Base-by-base conservation (phyloP, 2,329 filamentous ascomycete genomes). In the Diaporthe sp. region DNA sequence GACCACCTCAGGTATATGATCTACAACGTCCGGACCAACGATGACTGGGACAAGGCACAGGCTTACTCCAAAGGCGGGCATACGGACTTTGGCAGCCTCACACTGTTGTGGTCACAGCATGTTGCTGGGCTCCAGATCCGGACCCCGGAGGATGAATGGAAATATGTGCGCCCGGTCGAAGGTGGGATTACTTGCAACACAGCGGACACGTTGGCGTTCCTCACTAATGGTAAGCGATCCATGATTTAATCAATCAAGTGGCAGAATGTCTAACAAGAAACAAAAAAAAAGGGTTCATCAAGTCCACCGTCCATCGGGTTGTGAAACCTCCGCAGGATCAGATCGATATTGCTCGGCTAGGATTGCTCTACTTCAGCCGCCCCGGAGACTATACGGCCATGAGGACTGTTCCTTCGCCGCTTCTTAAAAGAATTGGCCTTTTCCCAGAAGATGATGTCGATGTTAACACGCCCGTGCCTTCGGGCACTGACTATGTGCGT, bases 401-500 rank as follows among this genome's bases (percentile, higher is more conserved):
- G 59, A 44, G 59, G 39, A 30, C 59, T 3, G n/a, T 63, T 6
- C 59, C 59, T 44, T 63, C 59, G 9, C 59, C 39, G 8, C 59
- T 63, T n/a, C 59, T 63, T 15, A 44, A 63, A 2, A 63, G 25
- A 19, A 15, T 63, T 6, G 59, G 59, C 25, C n/a, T 44, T 1
- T 9, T 44, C 17, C 22, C 39, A 10, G 59, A 63, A 32, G 59
- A 30, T 12, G 59, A 63, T 17, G 7, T 44, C 39, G 9, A 22
- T 19, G 4, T 13, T 10, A 47, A 44, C 17, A 63, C 30, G 17
- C 37, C 81, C 7, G 81, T 82, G 1, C 80, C 83, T 0, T 82
- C 82, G 1, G 85, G 85, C 0, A 85, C 83, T 2, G 85, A 86
- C 56, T 87, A 86, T 72, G 85, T 87, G 17, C 81, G 85, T 3